Percentiles rank a stretch among this genome's conserved stretches.
phyloP scores from a whole-genome alignment of 495 filamentous ascomycete species.

The Acidomyces sp. region DNA sequence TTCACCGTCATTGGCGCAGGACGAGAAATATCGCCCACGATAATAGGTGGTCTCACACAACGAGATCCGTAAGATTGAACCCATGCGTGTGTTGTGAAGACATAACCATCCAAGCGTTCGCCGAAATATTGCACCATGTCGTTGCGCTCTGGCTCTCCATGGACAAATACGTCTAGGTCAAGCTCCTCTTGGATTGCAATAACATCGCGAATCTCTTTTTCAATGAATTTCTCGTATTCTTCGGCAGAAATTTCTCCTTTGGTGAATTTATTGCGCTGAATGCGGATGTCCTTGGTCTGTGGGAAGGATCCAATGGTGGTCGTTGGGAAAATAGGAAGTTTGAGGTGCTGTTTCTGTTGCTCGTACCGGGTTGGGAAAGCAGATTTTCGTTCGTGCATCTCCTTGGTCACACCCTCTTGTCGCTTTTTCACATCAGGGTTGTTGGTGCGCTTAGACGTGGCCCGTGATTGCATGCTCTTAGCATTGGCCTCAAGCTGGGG shows the following conservation, averaged over 20 bases:
- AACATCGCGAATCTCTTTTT: conserved; percentile 88
- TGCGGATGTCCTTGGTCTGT: conserved; percentile 95
- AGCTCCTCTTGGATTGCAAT: conserved; percentile 97
- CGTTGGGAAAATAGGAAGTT: conserved; percentile 92
- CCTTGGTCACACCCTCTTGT: conserved; percentile 68
- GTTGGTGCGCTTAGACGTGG: conserved; percentile 87
- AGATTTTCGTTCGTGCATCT: conserved; percentile 84
- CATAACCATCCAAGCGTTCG: conserved; percentile 90
- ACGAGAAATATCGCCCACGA: conserved; percentile 95
- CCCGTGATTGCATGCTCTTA: conserved; percentile 74
- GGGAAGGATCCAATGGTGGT: conserved; percentile 99
- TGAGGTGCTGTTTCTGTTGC: conserved; percentile 73
- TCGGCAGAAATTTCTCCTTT: conserved; percentile 87
- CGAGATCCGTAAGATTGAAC: conserved; percentile 96
- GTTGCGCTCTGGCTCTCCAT: conserved; percentile 98
- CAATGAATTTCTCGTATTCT: conserved; percentile 95
- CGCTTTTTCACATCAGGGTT: conserved; percentile 91
- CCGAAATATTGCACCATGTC: conserved; percentile 99
- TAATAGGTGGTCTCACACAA: conserved; percentile 93
- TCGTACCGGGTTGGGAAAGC: conserved; percentile 69
- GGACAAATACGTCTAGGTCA: conserved; percentile 87
- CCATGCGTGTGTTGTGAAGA: conserved; percentile 98
- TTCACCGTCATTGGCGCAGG: conserved; percentile 97
- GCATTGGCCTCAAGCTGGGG: conserved; percentile 87
- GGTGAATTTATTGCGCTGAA: conserved; percentile 91